Evolutionary conservation across 208 protist genomes (phyloP), one percentile per base, ranked within the genome.

Genomic region (Leishmania lainsoni): DNA sequence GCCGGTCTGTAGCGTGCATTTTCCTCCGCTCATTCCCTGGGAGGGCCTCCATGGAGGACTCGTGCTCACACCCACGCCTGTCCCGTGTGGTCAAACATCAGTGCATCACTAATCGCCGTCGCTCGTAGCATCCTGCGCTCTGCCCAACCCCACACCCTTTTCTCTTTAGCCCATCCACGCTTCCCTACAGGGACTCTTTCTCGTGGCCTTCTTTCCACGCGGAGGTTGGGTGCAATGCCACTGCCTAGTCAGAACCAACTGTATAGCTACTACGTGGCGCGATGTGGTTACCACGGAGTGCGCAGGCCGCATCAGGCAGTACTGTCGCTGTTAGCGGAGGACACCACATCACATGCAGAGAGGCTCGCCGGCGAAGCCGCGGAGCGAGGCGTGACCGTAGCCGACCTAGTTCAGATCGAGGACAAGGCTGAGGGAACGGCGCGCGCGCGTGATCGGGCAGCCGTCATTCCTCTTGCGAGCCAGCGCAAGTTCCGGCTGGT

Each of bases 161-260:
- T 76, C 12, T 48, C 26, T 51, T 73, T 5, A 1, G 48, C n/a
- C 10, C 39, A 51, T 1, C 69, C 26, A 17, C 39, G 22, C 69
- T 4, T 54, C 9, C 29, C 42, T 26, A n/a, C 69, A 22, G 26
- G 22, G 69, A 10, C 26, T 73, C 35, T 71, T 22, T 48, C 69
- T 32, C 45, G 42, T 2, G 4, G 17, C 0, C 32, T 51, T 32
- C 45, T 49, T 73, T 73, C 22, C 1, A 32, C 29, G 48, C 5
- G 49, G 39, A 45, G 66, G 39, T 14, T 39, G 66, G 42, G 9
- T 17, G 9, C 56, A 39, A 84, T 81, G 72, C 65, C 39, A 20
- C 77, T 91, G 61, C 81, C 87, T 5, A 81, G 83, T 32, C 92
- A 96, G 76, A 93, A 93, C 75, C 88, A 96, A 48, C 87, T 96